These are phyloP conservation scores for Cyclocybe cylindracea DNA, from an alignment of 768 basidiomycete genomes.

Conservation along the genomic window DNA sequence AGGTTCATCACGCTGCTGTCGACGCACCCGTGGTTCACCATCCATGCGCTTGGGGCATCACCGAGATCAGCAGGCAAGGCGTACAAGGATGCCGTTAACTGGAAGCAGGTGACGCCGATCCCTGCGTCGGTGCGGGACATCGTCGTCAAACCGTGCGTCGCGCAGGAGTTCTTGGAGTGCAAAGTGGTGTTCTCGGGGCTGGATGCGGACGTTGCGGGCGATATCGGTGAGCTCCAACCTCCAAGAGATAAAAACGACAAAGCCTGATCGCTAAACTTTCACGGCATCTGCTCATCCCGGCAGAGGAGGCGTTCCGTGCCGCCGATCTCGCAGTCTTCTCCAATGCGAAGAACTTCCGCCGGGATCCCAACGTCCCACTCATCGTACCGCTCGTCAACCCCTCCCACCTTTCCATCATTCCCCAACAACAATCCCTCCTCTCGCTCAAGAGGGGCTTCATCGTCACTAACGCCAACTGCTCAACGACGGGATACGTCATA, in stretches of 20 bases:
- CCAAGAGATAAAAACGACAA: no score
- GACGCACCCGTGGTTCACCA: slow-evolving; percentile 85
- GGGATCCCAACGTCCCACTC: slow-evolving; percentile 91
- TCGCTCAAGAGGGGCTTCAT: slow-evolving; percentile 84
- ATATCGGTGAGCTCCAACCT: slow-evolving; percentile 67
- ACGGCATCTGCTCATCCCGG: slow-evolving; percentile 17
- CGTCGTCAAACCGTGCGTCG: slow-evolving; percentile 74
- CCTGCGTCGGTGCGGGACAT: slow-evolving; percentile 63
- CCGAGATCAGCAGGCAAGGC: slow-evolving; percentile 81
- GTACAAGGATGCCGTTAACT: slow-evolving; percentile 72
- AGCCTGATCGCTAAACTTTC: no score
- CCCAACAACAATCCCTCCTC: slow-evolving; percentile 75
- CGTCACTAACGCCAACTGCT: slow-evolving; percentile 98
- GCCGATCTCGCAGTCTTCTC: slow-evolving; percentile 94
- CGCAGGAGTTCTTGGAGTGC: slow-evolving; percentile 79
- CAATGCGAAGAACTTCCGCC: slow-evolving; percentile 94
- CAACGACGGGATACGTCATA: slow-evolving; percentile 90
- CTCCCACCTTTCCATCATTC: slow-evolving; percentile 79
- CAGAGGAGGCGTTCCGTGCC: slow-evolving; percentile 83
- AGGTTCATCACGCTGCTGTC: slow-evolving; percentile 90
- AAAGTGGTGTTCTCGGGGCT: slow-evolving; percentile 93
- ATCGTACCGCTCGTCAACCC: slow-evolving; percentile 96
- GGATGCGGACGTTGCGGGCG: slow-evolving; percentile 92
- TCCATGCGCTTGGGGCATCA: slow-evolving; percentile 89
- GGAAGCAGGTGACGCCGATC: slow-evolving; percentile 87